Percentiles rank a stretch among this genome's conserved stretches.
These are phyloP conservation scores for Hanseniaspora lindneri DNA, from an alignment of 805 yeast genomes.

Conservation along the genomic window DNA sequence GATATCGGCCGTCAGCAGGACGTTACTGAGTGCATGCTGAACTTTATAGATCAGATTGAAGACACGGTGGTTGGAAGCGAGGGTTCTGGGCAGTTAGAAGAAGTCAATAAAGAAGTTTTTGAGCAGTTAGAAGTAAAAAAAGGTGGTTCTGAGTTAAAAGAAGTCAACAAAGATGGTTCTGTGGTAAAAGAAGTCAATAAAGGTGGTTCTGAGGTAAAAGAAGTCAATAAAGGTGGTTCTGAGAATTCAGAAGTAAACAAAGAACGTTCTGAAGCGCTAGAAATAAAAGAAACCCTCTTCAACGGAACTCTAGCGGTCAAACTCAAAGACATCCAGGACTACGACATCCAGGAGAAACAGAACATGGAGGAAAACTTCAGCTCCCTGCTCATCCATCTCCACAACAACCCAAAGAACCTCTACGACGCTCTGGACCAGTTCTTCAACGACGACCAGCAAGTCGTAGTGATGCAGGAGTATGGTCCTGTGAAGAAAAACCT, in stretches of 20 bases:
- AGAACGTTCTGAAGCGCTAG: no score
- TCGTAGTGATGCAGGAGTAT: conserved; percentile 51
- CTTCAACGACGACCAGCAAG: conserved; percentile 54
- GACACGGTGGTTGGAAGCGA: conserved; percentile 35
- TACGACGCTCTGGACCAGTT: conserved; percentile 84
- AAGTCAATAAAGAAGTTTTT: no score
- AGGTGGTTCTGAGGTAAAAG: no score
- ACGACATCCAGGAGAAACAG: conserved; percentile 19
- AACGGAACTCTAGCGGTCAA: conserved; percentile 78
- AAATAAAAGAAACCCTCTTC: conserved; percentile 65
- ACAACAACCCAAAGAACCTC: conserved; percentile 76
- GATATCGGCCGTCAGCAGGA: conserved; percentile 91
- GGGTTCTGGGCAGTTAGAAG: no score
- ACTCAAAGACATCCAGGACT: conserved; percentile 41
- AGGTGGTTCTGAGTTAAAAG: no score
- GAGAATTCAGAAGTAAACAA: no score
- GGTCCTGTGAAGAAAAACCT: conserved; percentile 66
- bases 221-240: no score
- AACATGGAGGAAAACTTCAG: conserved; percentile 62
- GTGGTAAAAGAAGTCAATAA: no score
- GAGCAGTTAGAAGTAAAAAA: no score
- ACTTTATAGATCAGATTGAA: conserved; percentile 81
- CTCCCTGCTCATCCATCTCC: conserved; percentile 71
- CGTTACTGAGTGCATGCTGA: conserved; percentile 93
- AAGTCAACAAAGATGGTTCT: no score